Percentiles rank a stretch among this genome's conserved stretches.
These are phyloP conservation scores for Oemleria cerasiformis DNA, from an alignment of 306 rosid genomes.

Conservation along the genomic window DNA sequence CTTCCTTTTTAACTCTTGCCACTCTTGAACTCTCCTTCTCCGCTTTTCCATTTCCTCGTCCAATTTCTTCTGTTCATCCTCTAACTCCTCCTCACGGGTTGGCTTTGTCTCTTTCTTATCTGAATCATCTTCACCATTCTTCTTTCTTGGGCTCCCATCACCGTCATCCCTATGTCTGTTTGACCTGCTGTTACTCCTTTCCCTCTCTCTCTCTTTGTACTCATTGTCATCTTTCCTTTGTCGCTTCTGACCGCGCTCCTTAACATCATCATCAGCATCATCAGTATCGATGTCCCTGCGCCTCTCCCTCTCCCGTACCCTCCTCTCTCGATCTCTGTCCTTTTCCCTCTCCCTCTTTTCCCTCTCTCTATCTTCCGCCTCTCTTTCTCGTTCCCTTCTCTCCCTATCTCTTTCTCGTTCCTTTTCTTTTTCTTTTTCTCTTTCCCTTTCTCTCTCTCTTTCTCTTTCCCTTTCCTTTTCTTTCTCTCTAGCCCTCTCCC, in stretches of 20 bases:
- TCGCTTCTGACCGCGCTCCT: conserved; percentile 60
- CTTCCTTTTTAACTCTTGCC: conserved; percentile 87
- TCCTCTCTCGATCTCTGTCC: conserved; percentile 37
- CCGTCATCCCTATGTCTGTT: conserved; percentile 45
- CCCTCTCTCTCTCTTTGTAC: conserved; percentile 49
- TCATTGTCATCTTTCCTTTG: conserved; percentile 60
- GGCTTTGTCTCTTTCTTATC: conserved; percentile 46
- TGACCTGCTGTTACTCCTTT: conserved; percentile 46
- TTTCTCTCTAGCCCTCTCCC: conserved; percentile 24
- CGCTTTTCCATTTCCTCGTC: conserved; percentile 96
- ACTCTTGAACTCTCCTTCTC: conserved; percentile 93
- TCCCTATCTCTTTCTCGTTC: conserved; percentile 46
- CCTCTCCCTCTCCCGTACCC: conserved; percentile 53
- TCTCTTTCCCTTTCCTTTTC: conserved; percentile 35
- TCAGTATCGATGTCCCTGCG: conserved; percentile 62
- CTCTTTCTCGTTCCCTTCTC: conserved; percentile 44
- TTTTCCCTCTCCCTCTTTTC: conserved; percentile 25
- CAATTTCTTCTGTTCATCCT: conserved; percentile 71
- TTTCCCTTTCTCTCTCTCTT: conserved; percentile 31
- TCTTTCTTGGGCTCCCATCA: conserved; percentile 55
- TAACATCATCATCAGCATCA: conserved; percentile 49
- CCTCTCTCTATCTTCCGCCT: conserved; percentile 29
- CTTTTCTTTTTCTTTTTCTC: conserved; percentile 36
- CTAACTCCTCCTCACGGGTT: conserved; percentile 73
- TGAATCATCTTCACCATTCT: conserved; percentile 44